Evolutionary conservation across 2,329 filamentous ascomycete genomes (phyloP).

Genomic region (Xylariaceae sp.): DNA sequence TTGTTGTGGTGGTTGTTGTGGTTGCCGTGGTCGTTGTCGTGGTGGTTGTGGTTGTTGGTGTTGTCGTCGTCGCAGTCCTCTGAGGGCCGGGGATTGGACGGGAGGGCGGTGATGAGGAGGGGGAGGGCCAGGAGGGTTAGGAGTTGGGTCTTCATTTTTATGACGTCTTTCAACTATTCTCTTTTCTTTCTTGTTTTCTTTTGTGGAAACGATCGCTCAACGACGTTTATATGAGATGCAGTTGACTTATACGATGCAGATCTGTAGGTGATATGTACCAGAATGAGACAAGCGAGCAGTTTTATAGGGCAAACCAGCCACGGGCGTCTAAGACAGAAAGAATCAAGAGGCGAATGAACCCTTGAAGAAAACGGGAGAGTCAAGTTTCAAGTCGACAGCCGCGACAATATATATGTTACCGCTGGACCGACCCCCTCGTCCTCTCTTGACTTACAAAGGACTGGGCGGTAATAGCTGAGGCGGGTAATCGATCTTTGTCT

Average conservation of each 20-base stretch:
- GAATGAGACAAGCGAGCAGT: not conserved
- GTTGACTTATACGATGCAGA: not conserved
- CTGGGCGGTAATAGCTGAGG: not conserved
- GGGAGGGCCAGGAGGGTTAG: slow-evolving; percentile 13
- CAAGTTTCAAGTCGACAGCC: no score
- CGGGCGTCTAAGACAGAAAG: no score
- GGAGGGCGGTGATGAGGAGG: slow-evolving; percentile 9
- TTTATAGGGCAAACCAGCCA: no score
- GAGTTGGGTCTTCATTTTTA: slow-evolving; percentile 14
- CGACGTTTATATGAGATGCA: not conserved
- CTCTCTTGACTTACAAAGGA: not conserved
- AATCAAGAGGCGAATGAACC: not conserved
- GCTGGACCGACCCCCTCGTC: not conserved
- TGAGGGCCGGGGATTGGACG: not conserved
- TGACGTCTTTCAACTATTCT: not conserved
- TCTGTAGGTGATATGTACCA: not conserved
- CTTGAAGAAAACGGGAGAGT: no score
- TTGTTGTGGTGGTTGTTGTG: not conserved
- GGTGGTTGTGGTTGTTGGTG: not conserved
- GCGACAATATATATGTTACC: not conserved
- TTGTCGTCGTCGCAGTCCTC: slow-evolving; percentile 6
- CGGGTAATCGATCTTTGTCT: not conserved
- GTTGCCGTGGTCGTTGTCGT: not conserved
- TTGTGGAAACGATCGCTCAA: slow-evolving; percentile 2
- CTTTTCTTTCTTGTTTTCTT: not conserved